Percentiles rank a stretch among this genome's conserved stretches.
Conservation (phyloP, 129 eudicot genomes). For the Cynara cardunculus region DNA sequence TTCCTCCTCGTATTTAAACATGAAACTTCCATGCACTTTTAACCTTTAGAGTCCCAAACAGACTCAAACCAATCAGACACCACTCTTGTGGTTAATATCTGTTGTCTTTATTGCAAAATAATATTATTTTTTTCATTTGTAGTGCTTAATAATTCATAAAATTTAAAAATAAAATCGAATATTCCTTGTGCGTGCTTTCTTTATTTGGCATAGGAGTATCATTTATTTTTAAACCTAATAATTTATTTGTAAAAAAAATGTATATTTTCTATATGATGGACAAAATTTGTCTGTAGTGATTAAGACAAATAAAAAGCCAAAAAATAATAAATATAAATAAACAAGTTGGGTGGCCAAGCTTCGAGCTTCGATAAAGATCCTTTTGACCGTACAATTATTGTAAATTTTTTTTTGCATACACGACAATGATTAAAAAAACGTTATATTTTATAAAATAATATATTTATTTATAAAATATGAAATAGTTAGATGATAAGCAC, state of each 20-base stretch:
- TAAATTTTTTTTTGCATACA: background rate
- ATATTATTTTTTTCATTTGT: background rate
- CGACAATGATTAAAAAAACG: background rate
- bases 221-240: background rate
- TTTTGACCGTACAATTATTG: background rate
- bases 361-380: background rate
- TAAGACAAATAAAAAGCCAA: background rate
- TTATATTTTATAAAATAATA: too few species aligned
- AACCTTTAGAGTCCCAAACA: too few species aligned
- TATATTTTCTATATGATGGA: background rate
- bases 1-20: too few species aligned
- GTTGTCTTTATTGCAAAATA: background rate
- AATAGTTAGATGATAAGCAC: too few species aligned
- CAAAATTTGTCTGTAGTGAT: conserved; percentile 6
- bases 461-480: too few species aligned
- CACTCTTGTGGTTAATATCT: too few species aligned
- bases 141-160: background rate
- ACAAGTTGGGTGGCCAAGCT: conserved; percentile 5
- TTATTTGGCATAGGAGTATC: background rate
- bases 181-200: conserved; percentile 7
- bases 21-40: too few species aligned
- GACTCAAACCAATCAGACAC: too few species aligned
- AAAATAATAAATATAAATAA: background rate
- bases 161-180: background rate
- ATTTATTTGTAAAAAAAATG: background rate